These are phyloP conservation scores for Exophiala xenobiotica DNA, from an alignment of 2,329 filamentous ascomycete genomes.

Conservation along the genomic window DNA sequence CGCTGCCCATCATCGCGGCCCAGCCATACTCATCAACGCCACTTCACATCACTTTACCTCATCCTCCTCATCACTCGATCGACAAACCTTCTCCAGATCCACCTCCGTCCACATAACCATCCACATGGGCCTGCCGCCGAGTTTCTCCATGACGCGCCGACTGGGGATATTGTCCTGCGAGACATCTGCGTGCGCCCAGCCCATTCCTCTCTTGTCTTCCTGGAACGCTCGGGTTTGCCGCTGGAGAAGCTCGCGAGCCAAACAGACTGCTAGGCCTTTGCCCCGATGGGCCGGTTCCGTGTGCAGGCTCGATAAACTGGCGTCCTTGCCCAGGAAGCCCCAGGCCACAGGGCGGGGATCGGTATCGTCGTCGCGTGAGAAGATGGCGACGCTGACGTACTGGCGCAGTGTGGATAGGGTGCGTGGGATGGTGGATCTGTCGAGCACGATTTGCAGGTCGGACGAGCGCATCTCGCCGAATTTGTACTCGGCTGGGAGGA, in stretches of 20 bases:
- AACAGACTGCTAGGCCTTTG: constrained; percentile 35
- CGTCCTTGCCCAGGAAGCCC: constrained; percentile 42
- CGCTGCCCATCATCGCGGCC: no score
- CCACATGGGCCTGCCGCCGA: constrained; percentile 40
- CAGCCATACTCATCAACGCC: no score
- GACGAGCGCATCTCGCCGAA: constrained; percentile 13
- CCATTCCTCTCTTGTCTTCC: background rate
- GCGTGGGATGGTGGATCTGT: constrained; percentile 41
- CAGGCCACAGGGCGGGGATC: constrained; percentile 38
- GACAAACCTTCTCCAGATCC: constrained; percentile 31
- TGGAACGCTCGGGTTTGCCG: constrained; percentile 30
- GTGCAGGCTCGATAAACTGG: constrained; percentile 40
- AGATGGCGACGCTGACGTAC: constrained; percentile 39
- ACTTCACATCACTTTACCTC: no score
- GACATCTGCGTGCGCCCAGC: constrained; percentile 43
- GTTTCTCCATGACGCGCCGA: constrained; percentile 46
- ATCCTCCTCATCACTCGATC: no score
- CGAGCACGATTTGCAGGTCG: constrained; percentile 40
- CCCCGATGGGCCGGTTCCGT: constrained; percentile 45
- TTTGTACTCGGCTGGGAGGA: constrained; percentile 27
- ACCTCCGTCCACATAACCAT: constrained; percentile 41
- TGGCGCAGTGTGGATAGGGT: constrained; percentile 35
- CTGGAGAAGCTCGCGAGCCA: constrained; percentile 38
- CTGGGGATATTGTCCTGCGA: constrained; percentile 38
- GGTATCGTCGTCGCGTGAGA: constrained; percentile 28